These are phyloP conservation scores for Aureobasidium sp. DNA, from an alignment of 2,329 filamentous ascomycete species.

Conservation along the genomic window DNA sequence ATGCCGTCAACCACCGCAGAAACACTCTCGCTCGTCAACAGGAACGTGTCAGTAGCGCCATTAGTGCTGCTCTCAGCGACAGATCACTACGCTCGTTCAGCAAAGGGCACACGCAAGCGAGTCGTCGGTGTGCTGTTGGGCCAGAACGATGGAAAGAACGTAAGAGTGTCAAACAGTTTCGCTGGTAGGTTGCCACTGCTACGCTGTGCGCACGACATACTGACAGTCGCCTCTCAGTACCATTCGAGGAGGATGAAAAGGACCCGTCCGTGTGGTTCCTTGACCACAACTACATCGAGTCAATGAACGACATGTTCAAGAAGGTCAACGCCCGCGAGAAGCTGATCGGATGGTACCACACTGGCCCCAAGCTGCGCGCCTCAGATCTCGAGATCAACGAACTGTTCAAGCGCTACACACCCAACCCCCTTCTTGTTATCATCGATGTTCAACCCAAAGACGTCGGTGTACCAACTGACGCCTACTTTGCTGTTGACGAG, in stretches of 20 bases:
- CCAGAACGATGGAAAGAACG: slow-evolving; percentile 92
- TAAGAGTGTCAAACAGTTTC: slow-evolving; percentile 97
- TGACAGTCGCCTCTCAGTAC: slow-evolving; percentile 50
- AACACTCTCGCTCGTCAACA: slow-evolving; percentile 86
- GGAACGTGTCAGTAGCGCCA: slow-evolving; percentile 93
- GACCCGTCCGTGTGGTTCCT: slow-evolving; percentile 98
- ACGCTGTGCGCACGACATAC: not conserved
- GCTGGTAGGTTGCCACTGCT: slow-evolving; percentile 56
- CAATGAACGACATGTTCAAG: slow-evolving; percentile 99
- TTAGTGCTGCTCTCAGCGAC: slow-evolving; percentile 95
- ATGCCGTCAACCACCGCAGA: slow-evolving; percentile 98
- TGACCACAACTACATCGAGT: slow-evolving; percentile 98
- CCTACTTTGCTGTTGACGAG: slow-evolving; percentile 98
- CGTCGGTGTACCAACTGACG: slow-evolving; percentile 93
- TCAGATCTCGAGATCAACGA: slow-evolving; percentile 99
- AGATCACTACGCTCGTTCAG: slow-evolving; percentile 94
- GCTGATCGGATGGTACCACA: slow-evolving; percentile 99
- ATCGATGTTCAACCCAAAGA: slow-evolving; percentile 98
- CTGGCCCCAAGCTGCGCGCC: slow-evolving; percentile 89
- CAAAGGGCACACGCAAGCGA: slow-evolving; percentile 77
- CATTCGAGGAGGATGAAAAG: slow-evolving; percentile 98
- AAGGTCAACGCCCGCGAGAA: slow-evolving; percentile 99
- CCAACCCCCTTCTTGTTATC: slow-evolving; percentile 92
- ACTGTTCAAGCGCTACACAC: slow-evolving; percentile 97
- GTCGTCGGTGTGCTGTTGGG: slow-evolving; percentile 92